Conservation (phyloP, 2,329 filamentous ascomycete species). For the Pyrenophora tritici-repentis region DNA sequence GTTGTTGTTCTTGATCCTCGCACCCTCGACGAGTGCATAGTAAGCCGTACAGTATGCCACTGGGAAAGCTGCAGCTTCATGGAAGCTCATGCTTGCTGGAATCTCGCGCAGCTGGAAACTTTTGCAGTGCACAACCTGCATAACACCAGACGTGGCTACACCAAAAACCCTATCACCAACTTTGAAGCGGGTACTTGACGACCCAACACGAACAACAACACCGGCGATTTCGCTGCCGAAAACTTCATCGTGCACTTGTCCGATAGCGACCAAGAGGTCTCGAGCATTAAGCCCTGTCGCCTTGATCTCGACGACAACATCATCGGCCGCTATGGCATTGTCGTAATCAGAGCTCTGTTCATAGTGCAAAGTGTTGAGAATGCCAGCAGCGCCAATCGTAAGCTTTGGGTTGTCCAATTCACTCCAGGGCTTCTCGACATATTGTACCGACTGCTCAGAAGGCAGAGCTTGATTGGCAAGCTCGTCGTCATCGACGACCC, state of each 20-base stretch:
- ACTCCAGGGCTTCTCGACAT: conserved; percentile 22
- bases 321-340: conserved; percentile 8
- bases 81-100: conserved; percentile 8
- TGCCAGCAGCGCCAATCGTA: conserved; percentile 17
- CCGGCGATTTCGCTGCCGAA: conserved; percentile 25
- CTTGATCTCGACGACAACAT: conserved; percentile 23
- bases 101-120: conserved; percentile 17
- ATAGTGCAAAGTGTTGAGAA: conserved; percentile 23
- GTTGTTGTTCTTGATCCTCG: neutral
- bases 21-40: neutral
- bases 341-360: neutral
- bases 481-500: conserved; percentile 12
- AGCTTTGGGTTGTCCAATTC: conserved; percentile 13
- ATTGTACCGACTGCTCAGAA: neutral
- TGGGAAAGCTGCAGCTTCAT: conserved; percentile 20
- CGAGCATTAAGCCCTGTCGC: conserved; percentile 24
- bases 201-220: conserved; percentile 10
- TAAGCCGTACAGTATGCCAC: conserved; percentile 10
- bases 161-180: conserved; percentile 18
- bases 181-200: neutral
- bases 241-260: conserved; percentile 28
- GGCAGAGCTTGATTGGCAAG: conserved; percentile 4
- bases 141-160: conserved; percentile 11
- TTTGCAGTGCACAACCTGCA: conserved; percentile 8
- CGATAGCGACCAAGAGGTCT: conserved; percentile 27